Evolutionary conservation across 305 asterid species (phyloP).

Genomic region (Rubia tinctorum): DNA sequence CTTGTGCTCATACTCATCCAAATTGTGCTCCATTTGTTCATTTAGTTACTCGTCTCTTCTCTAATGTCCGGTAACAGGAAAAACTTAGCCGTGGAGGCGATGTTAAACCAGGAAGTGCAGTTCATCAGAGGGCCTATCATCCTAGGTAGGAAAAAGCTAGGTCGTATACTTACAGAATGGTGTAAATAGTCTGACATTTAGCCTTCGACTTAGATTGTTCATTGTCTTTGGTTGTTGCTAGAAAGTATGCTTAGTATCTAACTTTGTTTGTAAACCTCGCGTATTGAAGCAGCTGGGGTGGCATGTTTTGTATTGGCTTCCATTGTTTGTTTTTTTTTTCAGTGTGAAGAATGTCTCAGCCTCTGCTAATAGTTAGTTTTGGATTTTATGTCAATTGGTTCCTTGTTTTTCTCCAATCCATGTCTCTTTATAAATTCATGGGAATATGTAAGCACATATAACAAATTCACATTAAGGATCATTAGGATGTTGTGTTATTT

Average conservation of each 20-base stretch:
- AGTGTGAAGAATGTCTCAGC: not conserved
- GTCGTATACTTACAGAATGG: not conserved
- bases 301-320: not conserved
- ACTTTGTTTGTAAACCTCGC: not conserved
- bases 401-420: not conserved
- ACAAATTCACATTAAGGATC: not conserved
- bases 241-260: not conserved
- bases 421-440: not conserved
- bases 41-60: not conserved
- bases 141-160: conserved; percentile 8
- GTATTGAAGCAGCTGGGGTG: not conserved
- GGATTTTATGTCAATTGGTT: not conserved
- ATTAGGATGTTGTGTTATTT: not conserved
- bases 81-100: conserved; percentile 1
- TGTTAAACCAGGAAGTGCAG: not conserved
- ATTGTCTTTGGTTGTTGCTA: not conserved
- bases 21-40: not conserved
- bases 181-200: conserved; percentile 2
- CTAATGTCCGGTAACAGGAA: conserved; percentile 11
- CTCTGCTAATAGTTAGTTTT: not conserved
- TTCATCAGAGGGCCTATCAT: conserved; percentile 6
- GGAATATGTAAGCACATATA: not conserved
- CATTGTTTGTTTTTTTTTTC: not conserved
- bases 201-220: not conserved
- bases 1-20: not conserved